A percentile compares a stretch with the other conserved stretches of the same genome.
These are phyloP conservation scores for Podospora tetraspora DNA, from an alignment of 495 filamentous ascomycete genomes.

Conservation along the genomic window DNA sequence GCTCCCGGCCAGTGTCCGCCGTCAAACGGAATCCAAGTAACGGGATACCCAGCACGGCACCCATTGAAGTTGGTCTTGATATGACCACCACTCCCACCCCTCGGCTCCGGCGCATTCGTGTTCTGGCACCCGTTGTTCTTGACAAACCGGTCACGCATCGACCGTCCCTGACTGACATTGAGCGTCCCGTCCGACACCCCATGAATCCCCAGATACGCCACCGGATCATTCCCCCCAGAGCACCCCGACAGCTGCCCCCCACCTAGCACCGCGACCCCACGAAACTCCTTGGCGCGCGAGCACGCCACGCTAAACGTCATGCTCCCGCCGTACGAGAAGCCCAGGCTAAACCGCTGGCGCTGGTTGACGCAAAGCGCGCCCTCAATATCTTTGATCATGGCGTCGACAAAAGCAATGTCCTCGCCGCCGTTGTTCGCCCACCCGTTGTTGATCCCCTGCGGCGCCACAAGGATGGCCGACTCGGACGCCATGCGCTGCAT, in stretches of 20 bases:
- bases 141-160: constrained; percentile 35
- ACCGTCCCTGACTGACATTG: constrained; percentile 26
- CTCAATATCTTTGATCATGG: constrained; percentile 31
- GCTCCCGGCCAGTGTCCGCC: constrained; percentile 18
- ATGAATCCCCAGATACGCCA: constrained; percentile 42
- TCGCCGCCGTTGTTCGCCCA: constrained; percentile 40
- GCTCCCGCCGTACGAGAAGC: constrained; percentile 42
- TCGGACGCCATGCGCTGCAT: constrained; percentile 31
- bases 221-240: constrained; percentile 32
- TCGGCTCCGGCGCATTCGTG: constrained; percentile 25
- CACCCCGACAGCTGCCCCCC: constrained; percentile 38
- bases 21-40: constrained; percentile 22
- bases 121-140: constrained; percentile 34
- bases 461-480: constrained; percentile 41
- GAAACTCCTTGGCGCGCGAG: constrained; percentile 33
- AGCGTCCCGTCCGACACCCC: constrained; percentile 37
- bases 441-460: constrained; percentile 39
- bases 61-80: constrained; percentile 28
- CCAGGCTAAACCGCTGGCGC: constrained; percentile 35
- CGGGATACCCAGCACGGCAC: constrained; percentile 25
- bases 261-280: constrained; percentile 35
- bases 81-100: constrained; percentile 23
- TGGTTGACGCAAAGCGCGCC: constrained; percentile 38
- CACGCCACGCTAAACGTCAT: constrained; percentile 43
- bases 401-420: constrained; percentile 37